A percentile compares a stretch with the other conserved stretches of the same genome.
phyloP scores from a whole-genome alignment of 2,329 filamentous ascomycete genomes.

The Pseudogymnoascus sp. region DNA sequence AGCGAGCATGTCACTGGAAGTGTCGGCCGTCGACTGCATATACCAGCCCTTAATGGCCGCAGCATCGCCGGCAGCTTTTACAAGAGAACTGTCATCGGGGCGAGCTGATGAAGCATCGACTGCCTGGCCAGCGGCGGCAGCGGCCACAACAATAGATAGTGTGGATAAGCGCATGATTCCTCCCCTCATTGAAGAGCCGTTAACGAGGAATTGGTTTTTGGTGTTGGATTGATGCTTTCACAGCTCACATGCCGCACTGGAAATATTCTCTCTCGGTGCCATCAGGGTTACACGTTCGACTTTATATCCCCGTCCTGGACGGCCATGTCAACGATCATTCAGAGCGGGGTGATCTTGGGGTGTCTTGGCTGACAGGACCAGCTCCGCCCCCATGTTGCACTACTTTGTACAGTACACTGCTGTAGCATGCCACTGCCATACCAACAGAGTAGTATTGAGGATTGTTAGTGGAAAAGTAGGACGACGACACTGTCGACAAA shows the following conservation, averaged over 20 bases:
- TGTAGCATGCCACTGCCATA: not conserved
- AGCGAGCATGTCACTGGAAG: conserved; percentile 27
- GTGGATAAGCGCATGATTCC: not conserved
- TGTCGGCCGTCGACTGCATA: conserved; percentile 36
- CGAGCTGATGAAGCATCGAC: not conserved
- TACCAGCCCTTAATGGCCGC: conserved; percentile 32
- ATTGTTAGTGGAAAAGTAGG: not conserved
- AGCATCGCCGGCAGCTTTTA: not conserved
- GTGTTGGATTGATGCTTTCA: not conserved
- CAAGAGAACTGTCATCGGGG: not conserved
- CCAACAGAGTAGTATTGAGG: not conserved
- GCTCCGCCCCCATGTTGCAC: not conserved
- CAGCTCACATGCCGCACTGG: not conserved
- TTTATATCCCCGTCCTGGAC: not conserved
- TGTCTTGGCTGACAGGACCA: not conserved
- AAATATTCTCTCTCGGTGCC: not conserved
- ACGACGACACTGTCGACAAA: not conserved
- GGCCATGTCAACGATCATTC: not conserved
- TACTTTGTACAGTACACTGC: not conserved
- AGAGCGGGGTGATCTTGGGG: not conserved
- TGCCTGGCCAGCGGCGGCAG: not conserved
- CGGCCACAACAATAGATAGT: not conserved
- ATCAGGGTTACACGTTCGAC: conserved; percentile 1
- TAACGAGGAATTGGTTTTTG: not conserved
- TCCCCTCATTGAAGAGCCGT: not conserved